A percentile compares a stretch with the other conserved stretches of the same genome.
Evolutionary conservation across 805 yeast species (phyloP).

Genomic region (Ogataea pignaliae): DNA sequence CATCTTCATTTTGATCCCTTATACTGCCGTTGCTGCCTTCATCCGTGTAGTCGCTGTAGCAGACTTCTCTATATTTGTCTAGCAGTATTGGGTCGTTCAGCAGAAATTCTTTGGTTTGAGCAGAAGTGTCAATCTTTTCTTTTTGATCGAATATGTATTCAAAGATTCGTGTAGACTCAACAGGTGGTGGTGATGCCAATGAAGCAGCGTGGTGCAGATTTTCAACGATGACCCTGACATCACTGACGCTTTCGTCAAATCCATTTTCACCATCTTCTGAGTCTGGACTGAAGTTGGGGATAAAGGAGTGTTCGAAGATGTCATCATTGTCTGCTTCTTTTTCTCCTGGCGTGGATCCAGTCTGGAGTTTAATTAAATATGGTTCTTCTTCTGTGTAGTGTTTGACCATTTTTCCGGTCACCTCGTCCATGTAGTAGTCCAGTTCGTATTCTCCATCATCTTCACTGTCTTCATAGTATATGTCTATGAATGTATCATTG

Average conservation of each 20-base stretch:
- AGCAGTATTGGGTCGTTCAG: conserved; percentile 10
- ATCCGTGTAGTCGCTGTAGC: conserved; percentile 10
- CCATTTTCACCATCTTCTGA: conserved; percentile 7
- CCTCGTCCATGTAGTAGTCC: conserved; percentile 16
- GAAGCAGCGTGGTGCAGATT: neutral
- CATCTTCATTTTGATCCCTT: conserved; percentile 2
- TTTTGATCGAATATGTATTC: conserved; percentile 8
- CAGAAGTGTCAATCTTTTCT: conserved; percentile 8
- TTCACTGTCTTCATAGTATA: conserved; percentile 9
- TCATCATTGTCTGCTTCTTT: conserved; percentile 6
- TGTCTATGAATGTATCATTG: conserved; percentile 15
- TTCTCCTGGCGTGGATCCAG: conserved; percentile 2
- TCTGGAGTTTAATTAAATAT: neutral
- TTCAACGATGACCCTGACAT: conserved; percentile 13
- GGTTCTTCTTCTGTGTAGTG: conserved; percentile 5
- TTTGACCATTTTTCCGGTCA: conserved; percentile 13
- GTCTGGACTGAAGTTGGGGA: conserved; percentile 5
- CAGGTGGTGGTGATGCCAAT: neutral
- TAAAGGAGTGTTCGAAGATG: conserved; percentile 8
- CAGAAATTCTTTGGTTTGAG: conserved; percentile 7
- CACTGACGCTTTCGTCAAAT: conserved; percentile 1
- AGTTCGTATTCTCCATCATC: conserved; percentile 4
- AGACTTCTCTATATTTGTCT: conserved; percentile 7
- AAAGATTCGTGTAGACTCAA: conserved; percentile 1
- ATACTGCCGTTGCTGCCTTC: conserved; percentile 5